phyloP scores from a whole-genome alignment of 179 eudicot species.

The Silene coronaria region DNA sequence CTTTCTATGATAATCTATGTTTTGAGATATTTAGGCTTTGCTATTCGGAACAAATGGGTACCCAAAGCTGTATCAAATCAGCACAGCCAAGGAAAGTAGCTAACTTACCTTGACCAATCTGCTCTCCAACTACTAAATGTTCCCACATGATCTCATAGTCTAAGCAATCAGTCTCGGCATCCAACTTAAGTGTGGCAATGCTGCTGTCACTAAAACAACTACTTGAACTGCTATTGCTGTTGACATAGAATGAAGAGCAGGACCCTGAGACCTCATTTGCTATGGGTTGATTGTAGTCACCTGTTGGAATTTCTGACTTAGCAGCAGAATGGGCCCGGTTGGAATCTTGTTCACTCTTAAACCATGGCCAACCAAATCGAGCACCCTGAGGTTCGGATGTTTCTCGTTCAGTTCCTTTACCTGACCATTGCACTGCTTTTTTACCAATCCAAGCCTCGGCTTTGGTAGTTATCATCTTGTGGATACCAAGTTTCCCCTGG shows the following conservation, averaged over 20 bases:
- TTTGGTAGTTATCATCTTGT: conserved; percentile 60
- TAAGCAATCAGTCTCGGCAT: conserved; percentile 58
- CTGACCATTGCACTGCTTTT: conserved; percentile 71
- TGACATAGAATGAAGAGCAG: conserved; percentile 69
- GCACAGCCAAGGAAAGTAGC: background rate
- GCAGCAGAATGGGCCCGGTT: conserved; percentile 32
- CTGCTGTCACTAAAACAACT: conserved; percentile 76
- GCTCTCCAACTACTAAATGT: conserved; percentile 83
- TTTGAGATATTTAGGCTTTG: background rate
- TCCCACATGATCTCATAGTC: conserved; percentile 95
- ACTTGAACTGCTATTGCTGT: conserved; percentile 76
- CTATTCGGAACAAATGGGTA: background rate
- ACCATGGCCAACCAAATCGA: conserved; percentile 58
- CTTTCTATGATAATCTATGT: background rate
- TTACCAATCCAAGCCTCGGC: conserved; percentile 85
- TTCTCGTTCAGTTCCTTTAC: conserved; percentile 68
- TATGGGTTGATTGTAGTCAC: conserved; percentile 39
- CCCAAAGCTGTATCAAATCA: background rate
- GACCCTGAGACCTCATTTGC: conserved; percentile 65
- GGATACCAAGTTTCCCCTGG: conserved; percentile 47
- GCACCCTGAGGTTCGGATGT: conserved; percentile 40
- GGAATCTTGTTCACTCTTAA: conserved; percentile 52
- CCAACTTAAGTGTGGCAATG: conserved; percentile 60
- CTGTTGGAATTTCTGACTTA: conserved; percentile 45
- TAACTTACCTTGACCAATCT: conserved; percentile 84